Evolutionary conservation across 1,139 yeast genomes (phyloP).

Genomic region (Lodderomyces parapsilosis): DNA sequence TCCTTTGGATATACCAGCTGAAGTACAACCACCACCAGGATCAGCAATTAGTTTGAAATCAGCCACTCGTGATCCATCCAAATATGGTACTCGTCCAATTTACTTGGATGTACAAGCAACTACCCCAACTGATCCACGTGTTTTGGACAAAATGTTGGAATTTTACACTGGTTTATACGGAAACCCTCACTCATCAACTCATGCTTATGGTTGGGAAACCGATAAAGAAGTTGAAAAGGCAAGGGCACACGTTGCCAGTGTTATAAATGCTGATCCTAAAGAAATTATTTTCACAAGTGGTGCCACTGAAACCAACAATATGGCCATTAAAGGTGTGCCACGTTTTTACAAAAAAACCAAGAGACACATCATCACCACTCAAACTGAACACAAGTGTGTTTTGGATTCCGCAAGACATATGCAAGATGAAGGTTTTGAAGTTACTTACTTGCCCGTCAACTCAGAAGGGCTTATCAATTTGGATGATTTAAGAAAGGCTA

Average conservation of each 20-base stretch:
- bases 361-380: constrained; percentile 91
- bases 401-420: constrained; percentile 91
- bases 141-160: constrained; percentile 87
- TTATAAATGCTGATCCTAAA: constrained; percentile 92
- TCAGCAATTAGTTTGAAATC: constrained; percentile 42
- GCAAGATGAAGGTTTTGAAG: constrained; percentile 96
- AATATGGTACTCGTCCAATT: constrained; percentile 76
- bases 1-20: constrained; percentile 15
- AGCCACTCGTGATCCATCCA: constrained; percentile 46
- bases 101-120: constrained; percentile 97
- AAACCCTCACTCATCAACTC: constrained; percentile 96
- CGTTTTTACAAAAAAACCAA: constrained; percentile 87
- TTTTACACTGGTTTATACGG: constrained; percentile 94
- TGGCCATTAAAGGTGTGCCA: constrained; percentile 93
- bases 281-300: constrained; percentile 97
- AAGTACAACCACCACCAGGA: constrained; percentile 43
- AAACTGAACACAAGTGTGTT: constrained; percentile 98
- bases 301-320: constrained; percentile 95
- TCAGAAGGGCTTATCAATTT: constrained; percentile 77
- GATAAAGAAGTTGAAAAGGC: constrained; percentile 89
- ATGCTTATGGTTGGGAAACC: constrained; percentile 99
- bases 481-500: constrained; percentile 75
- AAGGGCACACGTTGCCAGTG: constrained; percentile 73
- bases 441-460: constrained; percentile 85
- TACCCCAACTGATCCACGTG: constrained; percentile 97